Evolutionary conservation across 1,284 basidiomycete genomes (phyloP), one percentile per base, ranked within the genome.

Genomic region (Mycosarcoma maydis): DNA sequence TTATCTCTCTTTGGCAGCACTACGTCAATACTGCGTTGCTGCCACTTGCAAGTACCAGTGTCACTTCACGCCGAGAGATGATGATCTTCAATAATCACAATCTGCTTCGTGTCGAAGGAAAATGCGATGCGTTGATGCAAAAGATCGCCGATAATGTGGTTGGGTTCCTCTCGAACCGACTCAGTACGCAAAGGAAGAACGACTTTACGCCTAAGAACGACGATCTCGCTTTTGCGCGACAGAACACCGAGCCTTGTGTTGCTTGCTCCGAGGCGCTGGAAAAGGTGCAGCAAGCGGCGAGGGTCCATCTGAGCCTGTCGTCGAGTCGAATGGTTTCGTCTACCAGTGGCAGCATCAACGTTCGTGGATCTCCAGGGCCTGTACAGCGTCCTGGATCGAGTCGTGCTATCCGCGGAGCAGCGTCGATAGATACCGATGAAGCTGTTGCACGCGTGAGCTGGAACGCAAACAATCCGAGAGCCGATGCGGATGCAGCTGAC

Each of bases 1-100:
- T 96, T 58, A 92, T 91, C 76, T 91, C 96, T 78, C 86, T 99
- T 3, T 98, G 94, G 94, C 96, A 98, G 82, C 91, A 93, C 81
- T 99, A 98, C 83, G 88, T 93, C 72, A 90, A 90, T 41, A 92
- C 92, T 16, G 95, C 94, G 0, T 83, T 99, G 7, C 85, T 98
- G 10, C 95, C 96, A 0, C 86, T 99, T 5, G 90, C 93, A 0
- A 89, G 89, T 54, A 88, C 89, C 7, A 91, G 91, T 0, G 91
- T 95, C 1, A 94, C 92, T 0, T 87, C 90, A 30, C 87, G 96
- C 37, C 87, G 95, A 24, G 96, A 98, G 82, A 95, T 98, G 91
- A 87, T 88, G 17, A 88, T 92, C 19, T 96, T 92, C 85, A 95
- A 96, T 81, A 92, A 91, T 76, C 92, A 96, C 77, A 89, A 90